Base-by-base conservation (phyloP, 2,329 filamentous ascomycete species). In the Coleophoma crateriformis region DNA sequence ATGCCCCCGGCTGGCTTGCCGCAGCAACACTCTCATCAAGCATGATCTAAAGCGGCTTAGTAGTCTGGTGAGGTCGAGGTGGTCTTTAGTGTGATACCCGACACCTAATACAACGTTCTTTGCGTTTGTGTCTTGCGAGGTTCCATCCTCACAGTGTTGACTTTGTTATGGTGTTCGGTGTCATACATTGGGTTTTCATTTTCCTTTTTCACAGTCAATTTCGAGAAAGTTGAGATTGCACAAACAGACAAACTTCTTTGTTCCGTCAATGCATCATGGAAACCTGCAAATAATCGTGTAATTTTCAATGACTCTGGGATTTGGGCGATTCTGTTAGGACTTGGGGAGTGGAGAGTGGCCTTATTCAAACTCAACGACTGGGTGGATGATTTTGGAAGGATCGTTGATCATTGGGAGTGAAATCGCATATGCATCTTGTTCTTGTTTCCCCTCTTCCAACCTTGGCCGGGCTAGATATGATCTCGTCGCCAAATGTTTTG, bases 1-100 rank as follows among this genome's bases (percentile, higher is more conserved):
- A 89, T 95, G 83, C 86, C 87, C 47, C 79, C 86, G 48, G 77
- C 80, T 56, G 83, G 87, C 61, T 88, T 94, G 79, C 85, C 87
- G 50, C 87, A 90, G 63, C 88, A 89, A 71, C 85, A 88, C 62
- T 86, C 88, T 58, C 88, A 91, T 68, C 86, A 88, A 71, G 84
- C 86, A 70, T 90, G 75, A 74, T 38, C 54, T 41, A n/a, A 46
- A 40, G 50, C 46, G 53, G 27, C 8, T 52, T 49, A 57, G 53
- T 59, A 58, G 58, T 57, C 54, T 54, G 47, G 34, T 52, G 59
- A 58, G 59, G 54, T 54, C 54, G 51, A 58, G 47, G 50, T 55
- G 57, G 57, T 58, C 60, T 64, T 65, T 65, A 68, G 67, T 69
- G 70, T 74, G 73, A 82, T 81, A 80, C 78, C 78, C 76, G 73